Evolutionary conservation across 345 rosid genomes (phyloP).

Genomic region (Aquilaria sinensis): DNA sequence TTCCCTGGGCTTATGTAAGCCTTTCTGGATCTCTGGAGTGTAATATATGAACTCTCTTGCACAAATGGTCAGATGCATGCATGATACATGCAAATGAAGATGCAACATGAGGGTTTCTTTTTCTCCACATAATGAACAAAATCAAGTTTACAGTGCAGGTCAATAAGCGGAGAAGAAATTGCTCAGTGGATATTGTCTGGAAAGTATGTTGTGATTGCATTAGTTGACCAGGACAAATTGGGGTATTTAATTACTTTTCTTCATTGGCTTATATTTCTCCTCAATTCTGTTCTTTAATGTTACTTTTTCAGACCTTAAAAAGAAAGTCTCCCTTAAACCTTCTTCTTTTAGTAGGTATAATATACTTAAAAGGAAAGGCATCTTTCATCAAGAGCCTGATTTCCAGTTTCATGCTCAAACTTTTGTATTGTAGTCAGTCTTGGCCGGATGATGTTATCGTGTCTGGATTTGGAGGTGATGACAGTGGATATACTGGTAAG

Average conservation of each 20-base stretch:
- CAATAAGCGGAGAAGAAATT: constrained; percentile 61
- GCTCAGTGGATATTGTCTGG: constrained; percentile 71
- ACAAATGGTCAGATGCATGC: no score
- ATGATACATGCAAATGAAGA: no score
- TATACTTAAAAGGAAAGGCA: constrained; percentile 1
- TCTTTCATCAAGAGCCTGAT: constrained; percentile 5
- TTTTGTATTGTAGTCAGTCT: constrained; percentile 38
- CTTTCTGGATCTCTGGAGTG: no score
- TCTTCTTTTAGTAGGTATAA: not conserved
- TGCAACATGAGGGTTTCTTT: not conserved
- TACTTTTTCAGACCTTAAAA: constrained; percentile 5
- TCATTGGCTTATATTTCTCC: constrained; percentile 7
- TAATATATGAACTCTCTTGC: no score
- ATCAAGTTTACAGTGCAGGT: constrained; percentile 76
- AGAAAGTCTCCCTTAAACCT: not conserved
- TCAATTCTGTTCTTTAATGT: not conserved
- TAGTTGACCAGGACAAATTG: constrained; percentile 85
- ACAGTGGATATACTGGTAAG: constrained; percentile 70
- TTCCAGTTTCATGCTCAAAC: constrained; percentile 6
- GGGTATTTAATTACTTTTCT: constrained; percentile 35
- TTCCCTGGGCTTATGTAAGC: no score
- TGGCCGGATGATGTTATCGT: constrained; percentile 60
- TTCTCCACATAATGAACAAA: constrained; percentile 23
- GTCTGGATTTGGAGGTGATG: constrained; percentile 36
- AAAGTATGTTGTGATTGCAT: constrained; percentile 74